These are phyloP conservation scores for Jackrogersella multiformis DNA, from an alignment of 495 filamentous ascomycete genomes.

Conservation along the genomic window DNA sequence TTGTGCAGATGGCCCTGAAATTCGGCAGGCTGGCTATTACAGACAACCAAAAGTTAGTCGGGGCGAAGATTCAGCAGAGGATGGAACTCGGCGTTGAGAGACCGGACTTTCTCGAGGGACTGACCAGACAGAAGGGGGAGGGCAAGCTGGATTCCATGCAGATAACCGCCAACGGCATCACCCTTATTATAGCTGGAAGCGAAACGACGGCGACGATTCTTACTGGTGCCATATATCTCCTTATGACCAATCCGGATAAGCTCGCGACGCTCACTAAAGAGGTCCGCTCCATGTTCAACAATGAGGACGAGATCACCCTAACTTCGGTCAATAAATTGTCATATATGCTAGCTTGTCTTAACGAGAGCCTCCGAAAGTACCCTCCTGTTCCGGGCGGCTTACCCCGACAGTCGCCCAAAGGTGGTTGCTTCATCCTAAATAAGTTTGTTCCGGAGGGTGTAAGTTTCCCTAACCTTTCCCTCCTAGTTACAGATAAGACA, in stretches of 20 bases:
- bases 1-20: constrained; percentile 1
- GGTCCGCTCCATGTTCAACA: constrained; percentile 55
- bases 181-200: constrained; percentile 55
- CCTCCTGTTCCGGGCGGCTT: constrained; percentile 58
- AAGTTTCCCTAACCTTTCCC: constrained; percentile 23
- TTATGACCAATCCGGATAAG: constrained; percentile 52
- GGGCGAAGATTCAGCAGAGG: constrained; percentile 47
- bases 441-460: constrained; percentile 52
- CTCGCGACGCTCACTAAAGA: constrained; percentile 54
- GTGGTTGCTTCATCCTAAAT: constrained; percentile 59
- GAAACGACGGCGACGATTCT: constrained; percentile 65
- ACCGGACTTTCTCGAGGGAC: constrained; percentile 52
- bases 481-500: background rate
- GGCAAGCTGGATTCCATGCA: constrained; percentile 36
- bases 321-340: constrained; percentile 50
- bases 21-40: constrained; percentile 23
- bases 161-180: constrained; percentile 32
- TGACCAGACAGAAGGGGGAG: constrained; percentile 51
- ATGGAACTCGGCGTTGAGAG: constrained; percentile 46
- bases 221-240: constrained; percentile 54
- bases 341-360: constrained; percentile 61
- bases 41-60: constrained; percentile 41
- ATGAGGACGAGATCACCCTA: constrained; percentile 57
- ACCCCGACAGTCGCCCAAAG: constrained; percentile 53
- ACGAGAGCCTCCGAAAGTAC: constrained; percentile 61